Evolutionary conservation across 108 stramenopile genomes (phyloP).

Genomic region (Skeletonema marinoi): DNA sequence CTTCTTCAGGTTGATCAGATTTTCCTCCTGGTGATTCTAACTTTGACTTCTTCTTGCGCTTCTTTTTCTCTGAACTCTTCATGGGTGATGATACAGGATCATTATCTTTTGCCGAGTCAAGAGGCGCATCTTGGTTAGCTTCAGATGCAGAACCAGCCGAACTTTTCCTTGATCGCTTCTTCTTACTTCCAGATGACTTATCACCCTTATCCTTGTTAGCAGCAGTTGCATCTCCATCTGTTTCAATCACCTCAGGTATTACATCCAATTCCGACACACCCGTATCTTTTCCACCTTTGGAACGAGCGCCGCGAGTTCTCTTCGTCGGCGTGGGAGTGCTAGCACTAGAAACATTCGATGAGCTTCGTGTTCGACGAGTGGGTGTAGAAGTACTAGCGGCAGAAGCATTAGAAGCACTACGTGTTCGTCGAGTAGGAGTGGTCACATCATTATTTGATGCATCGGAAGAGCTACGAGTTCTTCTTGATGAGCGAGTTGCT

Average conservation of each 20-base stretch:
- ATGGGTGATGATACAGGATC: neutral
- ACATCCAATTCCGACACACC: constrained; percentile 6
- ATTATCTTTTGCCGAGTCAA: neutral
- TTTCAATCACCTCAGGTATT: constrained; percentile 25
- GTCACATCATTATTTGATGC: constrained; percentile 1
- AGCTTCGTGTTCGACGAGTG: constrained; percentile 1
- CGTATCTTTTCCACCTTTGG: neutral
- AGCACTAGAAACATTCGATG: neutral
- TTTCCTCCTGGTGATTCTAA: neutral
- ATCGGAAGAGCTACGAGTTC: neutral
- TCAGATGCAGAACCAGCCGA: neutral
- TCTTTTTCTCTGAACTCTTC: constrained; percentile 10
- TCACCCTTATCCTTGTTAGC: neutral
- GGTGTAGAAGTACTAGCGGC: neutral
- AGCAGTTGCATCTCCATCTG: neutral
- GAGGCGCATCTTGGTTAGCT: neutral
- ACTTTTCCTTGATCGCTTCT: neutral
- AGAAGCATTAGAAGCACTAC: constrained; percentile 1
- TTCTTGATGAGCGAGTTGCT: neutral
- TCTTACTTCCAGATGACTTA: neutral
- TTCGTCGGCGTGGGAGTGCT: neutral
- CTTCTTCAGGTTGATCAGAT: neutral
- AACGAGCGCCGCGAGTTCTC: neutral
- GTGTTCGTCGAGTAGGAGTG: neutral
- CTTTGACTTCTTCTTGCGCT: constrained; percentile 19